Conservation (phyloP, 805 yeast species). For the Candida qinlingensis region DNA sequence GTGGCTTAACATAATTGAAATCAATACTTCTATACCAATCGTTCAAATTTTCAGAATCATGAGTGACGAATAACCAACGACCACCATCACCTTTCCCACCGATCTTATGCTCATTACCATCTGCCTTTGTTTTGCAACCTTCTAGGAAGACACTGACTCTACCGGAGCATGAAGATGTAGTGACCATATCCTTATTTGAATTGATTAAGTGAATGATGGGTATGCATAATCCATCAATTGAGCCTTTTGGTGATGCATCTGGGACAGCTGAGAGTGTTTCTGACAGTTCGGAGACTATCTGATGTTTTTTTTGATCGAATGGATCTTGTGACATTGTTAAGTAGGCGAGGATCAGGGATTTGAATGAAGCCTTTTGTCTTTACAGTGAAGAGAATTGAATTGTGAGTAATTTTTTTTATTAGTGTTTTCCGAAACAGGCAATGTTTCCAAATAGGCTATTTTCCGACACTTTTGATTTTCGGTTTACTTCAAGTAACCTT, state of each 20-base stretch:
- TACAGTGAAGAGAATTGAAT: background rate
- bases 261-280: slow-evolving; percentile 37
- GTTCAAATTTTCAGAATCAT: slow-evolving; percentile 43
- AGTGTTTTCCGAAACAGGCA: too few species aligned
- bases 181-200: slow-evolving; percentile 59
- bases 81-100: slow-evolving; percentile 92
- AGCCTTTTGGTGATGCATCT: slow-evolving; percentile 84
- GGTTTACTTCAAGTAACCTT: background rate
- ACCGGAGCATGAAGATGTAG: slow-evolving; percentile 88
- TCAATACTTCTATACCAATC: slow-evolving; percentile 40
- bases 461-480: too few species aligned
- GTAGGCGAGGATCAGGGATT: too few species aligned
- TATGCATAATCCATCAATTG: slow-evolving; percentile 67
- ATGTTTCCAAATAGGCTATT: too few species aligned
- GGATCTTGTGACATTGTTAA: slow-evolving; percentile 32
- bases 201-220: slow-evolving; percentile 73
- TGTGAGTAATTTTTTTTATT: background rate
- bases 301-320: slow-evolving; percentile 61
- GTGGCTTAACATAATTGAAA: slow-evolving; percentile 13
- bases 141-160: slow-evolving; percentile 78
- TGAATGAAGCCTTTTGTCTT: background rate
- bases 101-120: slow-evolving; percentile 32
- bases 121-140: slow-evolving; percentile 44
- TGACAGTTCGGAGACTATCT: slow-evolving; percentile 48
- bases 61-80: slow-evolving; percentile 76